Base-by-base conservation (phyloP, 2,329 filamentous ascomycete species). In the Atkinsonella hypoxylon region DNA sequence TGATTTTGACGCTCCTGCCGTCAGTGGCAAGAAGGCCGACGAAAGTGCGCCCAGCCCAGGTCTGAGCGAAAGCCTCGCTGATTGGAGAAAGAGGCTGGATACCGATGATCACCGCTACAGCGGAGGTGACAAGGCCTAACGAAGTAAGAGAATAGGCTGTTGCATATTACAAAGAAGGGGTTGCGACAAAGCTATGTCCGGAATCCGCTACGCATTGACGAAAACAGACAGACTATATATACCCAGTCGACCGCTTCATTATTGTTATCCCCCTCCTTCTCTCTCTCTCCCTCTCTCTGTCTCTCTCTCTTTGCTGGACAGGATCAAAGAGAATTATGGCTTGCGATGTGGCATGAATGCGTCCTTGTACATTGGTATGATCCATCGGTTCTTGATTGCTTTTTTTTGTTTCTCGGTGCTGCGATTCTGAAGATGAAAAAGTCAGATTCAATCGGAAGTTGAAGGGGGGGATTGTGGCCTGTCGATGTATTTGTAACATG, bases 21-120 rank as follows among this genome's bases (percentile, higher is more conserved):
- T 67, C 30, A 59, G 56, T 34, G 51, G 50, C 46, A 74, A 72
- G 56, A 71, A 70, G 47, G 67, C 71, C 18, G 72, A 75, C 39
- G 72, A 76, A 8, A 69, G 53, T 31, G 40, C 69, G 5, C 44
- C 57, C 10, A 59, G 58, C 44, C 60, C 72, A 13, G 79, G 74
- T 22, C 70, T 89, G 57, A 88, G 79, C 60, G 83, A 84, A 62
- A 88, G 81, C 59, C 68, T 93, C 42, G 82, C 84, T 11, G 85
- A 87, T 63, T 94, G 88, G 88, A 77, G 87, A 58, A 86, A 87
- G 66, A 76, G 85, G 60, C 74, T 93, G 50, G 86, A 91, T 64
- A 69, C 66, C 7, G 70, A 72, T 18, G 70, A 72, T 47, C 62
- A 72, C 48, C 62, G 62, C 30, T 60, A 62, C 48, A 5, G 15